phyloP scores from a whole-genome alignment of 768 basidiomycete genomes.

The Amanita phalloides region DNA sequence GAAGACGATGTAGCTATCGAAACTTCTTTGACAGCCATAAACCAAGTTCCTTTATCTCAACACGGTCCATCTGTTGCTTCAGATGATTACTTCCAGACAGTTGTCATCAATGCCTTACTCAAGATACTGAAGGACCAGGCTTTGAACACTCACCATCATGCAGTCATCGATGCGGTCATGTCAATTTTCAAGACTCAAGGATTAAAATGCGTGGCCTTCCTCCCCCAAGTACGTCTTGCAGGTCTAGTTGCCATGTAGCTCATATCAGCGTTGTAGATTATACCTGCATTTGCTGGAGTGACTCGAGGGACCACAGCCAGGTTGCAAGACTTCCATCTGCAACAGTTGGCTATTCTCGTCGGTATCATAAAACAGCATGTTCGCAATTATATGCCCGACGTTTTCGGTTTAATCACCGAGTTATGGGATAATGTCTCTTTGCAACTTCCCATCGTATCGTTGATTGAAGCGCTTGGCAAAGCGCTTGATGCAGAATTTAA shows the following conservation, averaged over 20 bases:
- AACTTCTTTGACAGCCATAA: slow-evolving; percentile 48
- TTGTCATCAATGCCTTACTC: slow-evolving; percentile 83
- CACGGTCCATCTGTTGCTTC: slow-evolving; percentile 51
- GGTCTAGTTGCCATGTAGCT: background rate
- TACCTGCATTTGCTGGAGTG: slow-evolving; percentile 89
- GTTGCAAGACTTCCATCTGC: slow-evolving; percentile 86
- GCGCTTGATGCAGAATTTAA: slow-evolving; percentile 97
- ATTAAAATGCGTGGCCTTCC: slow-evolving; percentile 88
- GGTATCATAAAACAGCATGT: slow-evolving; percentile 97
- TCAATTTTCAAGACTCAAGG: slow-evolving; percentile 98
- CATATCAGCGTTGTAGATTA: slow-evolving; percentile 44
- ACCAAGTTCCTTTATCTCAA: slow-evolving; percentile 59
- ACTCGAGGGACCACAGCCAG: slow-evolving; percentile 74
- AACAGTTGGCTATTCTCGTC: slow-evolving; percentile 91
- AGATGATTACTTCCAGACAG: slow-evolving; percentile 96
- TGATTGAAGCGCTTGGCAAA: slow-evolving; percentile 88
- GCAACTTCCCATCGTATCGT: slow-evolving; percentile 84
- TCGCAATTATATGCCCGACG: slow-evolving; percentile 78
- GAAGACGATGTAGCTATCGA: slow-evolving; percentile 56
- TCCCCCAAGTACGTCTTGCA: slow-evolving; percentile 63
- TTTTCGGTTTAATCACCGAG: slow-evolving; percentile 79
- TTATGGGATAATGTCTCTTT: slow-evolving; percentile 81
- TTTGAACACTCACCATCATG: slow-evolving; percentile 78
- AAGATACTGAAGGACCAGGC: slow-evolving; percentile 84
- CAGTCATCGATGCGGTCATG: slow-evolving; percentile 96